Conservation (phyloP, 768 basidiomycete genomes). For the Mycena crocata region DNA sequence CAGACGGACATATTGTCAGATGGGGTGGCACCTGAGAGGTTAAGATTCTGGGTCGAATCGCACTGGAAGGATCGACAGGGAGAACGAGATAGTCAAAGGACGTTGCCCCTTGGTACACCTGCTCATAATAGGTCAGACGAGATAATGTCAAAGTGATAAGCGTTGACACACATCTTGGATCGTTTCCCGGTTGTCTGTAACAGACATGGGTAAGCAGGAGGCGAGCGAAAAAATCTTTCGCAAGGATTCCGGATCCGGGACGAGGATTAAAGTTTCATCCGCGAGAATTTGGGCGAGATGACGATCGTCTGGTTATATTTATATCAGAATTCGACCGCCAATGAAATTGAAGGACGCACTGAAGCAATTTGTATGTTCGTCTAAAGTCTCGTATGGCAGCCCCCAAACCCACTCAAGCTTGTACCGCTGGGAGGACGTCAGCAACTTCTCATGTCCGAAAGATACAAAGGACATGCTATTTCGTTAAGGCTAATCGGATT, state of each 20-base stretch:
- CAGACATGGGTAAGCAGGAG: neutral
- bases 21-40: constrained; percentile 3
- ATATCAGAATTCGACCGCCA: neutral
- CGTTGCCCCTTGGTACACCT: constrained; percentile 11
- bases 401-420: constrained; percentile 21
- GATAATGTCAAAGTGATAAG: neutral
- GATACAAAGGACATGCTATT: neutral
- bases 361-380: neutral
- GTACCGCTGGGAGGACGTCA: neutral
- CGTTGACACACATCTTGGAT: constrained; percentile 5
- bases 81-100: constrained; percentile 16
- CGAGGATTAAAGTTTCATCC: constrained; percentile 1
- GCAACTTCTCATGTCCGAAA: neutral
- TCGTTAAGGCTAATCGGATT: neutral
- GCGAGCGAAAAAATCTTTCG: neutral
- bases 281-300: neutral
- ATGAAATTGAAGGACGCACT: neutral
- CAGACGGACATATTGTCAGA: neutral
- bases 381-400: neutral
- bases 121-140: neutral
- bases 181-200: neutral
- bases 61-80: neutral
- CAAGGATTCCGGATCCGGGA: neutral
- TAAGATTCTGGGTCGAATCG: neutral
- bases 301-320: neutral